Conservation (phyloP, 2,329 filamentous ascomycete species). For the Lasiodiplodia gonubiensis region DNA sequence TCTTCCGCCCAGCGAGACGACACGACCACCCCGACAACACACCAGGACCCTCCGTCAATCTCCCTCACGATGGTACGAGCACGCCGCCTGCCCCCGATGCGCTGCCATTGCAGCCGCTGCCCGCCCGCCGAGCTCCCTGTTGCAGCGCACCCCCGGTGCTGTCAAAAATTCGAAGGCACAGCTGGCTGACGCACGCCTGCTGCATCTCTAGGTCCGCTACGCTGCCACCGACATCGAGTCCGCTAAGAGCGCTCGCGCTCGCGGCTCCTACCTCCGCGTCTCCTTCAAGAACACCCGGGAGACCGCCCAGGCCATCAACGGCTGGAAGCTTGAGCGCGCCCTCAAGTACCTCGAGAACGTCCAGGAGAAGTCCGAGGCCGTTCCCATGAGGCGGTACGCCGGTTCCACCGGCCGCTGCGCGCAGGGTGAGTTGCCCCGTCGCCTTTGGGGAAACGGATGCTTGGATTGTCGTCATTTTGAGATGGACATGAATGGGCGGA, state of each 20-base stretch:
- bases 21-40: conserved; percentile 35
- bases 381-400: conserved; percentile 97
- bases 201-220: conserved; percentile 80
- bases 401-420: conserved; percentile 94
- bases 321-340: conserved; percentile 96
- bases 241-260: conserved; percentile 94
- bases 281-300: conserved; percentile 99
- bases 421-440: conserved; percentile 78
- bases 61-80: conserved; percentile 51
- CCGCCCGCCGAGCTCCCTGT: conserved; percentile 5
- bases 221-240: conserved; percentile 85
- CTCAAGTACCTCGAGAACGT: conserved; percentile 98
- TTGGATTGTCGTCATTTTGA: conserved; percentile 3
- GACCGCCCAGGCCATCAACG: conserved; percentile 99
- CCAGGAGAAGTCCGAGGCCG: conserved; percentile 93
- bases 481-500: not conserved
- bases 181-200: conserved; percentile 22
- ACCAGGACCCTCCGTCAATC: conserved; percentile 42
- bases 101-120: conserved; percentile 14
- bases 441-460: conserved; percentile 4
- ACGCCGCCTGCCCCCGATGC: conserved; percentile 14
- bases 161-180: conserved; percentile 12
- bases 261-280: conserved; percentile 98
- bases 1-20: conserved; percentile 31
- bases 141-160: conserved; percentile 18